Evolutionary conservation across 2,329 filamentous ascomycete species (phyloP).

Genomic region (Calonectria leucothoes): DNA sequence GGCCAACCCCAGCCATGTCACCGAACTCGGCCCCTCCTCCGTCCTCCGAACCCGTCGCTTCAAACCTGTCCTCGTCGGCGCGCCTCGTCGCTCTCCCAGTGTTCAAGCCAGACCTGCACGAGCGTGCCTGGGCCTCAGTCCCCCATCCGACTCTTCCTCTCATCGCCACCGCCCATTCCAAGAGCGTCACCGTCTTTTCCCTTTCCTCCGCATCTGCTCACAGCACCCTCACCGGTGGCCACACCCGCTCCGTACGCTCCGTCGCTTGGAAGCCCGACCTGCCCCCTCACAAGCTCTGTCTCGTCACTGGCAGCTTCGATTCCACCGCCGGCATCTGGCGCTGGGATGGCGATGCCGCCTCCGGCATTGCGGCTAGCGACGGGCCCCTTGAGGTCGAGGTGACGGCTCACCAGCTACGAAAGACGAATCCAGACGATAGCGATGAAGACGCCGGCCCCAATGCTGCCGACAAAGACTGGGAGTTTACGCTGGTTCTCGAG

Average conservation of each 20-base stretch:
- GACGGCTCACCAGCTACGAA: constrained; percentile 36
- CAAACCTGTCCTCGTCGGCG: constrained; percentile 17
- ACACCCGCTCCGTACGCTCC: constrained; percentile 88
- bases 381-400: constrained; percentile 58
- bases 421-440: constrained; percentile 31
- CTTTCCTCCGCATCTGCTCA: constrained; percentile 83
- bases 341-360: constrained; percentile 62
- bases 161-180: constrained; percentile 88
- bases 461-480: constrained; percentile 85
- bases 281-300: constrained; percentile 72
- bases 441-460: constrained; percentile 55
- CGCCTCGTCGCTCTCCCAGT: constrained; percentile 59
- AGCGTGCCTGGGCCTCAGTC: constrained; percentile 86
- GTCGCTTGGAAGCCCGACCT: constrained; percentile 87
- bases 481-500: constrained; percentile 90
- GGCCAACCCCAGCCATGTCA: constrained; percentile 30
- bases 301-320: constrained; percentile 95
- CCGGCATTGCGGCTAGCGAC: constrained; percentile 45
- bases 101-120: constrained; percentile 68
- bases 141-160: constrained; percentile 90
- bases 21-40: constrained; percentile 37
- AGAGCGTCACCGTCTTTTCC: constrained; percentile 90
- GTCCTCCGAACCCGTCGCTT: constrained; percentile 19
- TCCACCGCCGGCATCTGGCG: constrained; percentile 89
- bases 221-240: constrained; percentile 84